Evolutionary conservation across 257 asterid species (phyloP), one percentile per base, ranked within the genome.

Genomic region (Fraxinus quadrangulata): DNA sequence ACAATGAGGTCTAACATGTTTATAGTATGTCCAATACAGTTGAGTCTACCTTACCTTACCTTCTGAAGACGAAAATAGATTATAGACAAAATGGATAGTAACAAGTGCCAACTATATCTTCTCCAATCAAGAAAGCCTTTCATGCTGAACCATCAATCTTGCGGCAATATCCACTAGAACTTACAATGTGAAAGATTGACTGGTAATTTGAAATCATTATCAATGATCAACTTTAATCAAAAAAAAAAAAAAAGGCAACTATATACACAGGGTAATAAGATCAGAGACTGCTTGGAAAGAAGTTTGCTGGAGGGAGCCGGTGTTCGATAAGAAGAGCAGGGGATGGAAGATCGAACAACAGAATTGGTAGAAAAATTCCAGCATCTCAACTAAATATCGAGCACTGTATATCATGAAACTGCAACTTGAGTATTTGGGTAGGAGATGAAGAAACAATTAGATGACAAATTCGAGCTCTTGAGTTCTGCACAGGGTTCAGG

Each of bases 401-500:
- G 16, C 11, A 3, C 40, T 19, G 34, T 3, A 10, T 12, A 56
- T 82, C 80, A 85, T 26, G 61, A 71, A 74, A 51, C 72, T 21
- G 86, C 79, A n/a, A 80, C 75, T 72, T 71, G 77, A 40, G 67
- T 67, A 42, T 51, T 28, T 3, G 69, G 71, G 21, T 14, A 21
- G 12, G 72, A 67, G 65, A 56, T 80, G 76, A 77, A 3, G 51
- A 79, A 78, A 71, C 89, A 78, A 74, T 78, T 74, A 26, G 71
- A 49, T 19, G 74, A 68, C 49, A 81, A 61, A 77, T 61, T 66
- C 31, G 80, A 61, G 61, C 56, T 81, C 79, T 81, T 54, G 42
- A 89, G 90, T 34, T 85, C 90, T 0, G 88, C 83, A 74, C 93
- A 89, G 8, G 93, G 91, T 76, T 87, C 85, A 3, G 93, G 93